A percentile compares a stretch with the other conserved stretches of the same genome.
Conservation (phyloP, 2,329 filamentous ascomycete genomes). For the Geoglossum cookeanum region DNA sequence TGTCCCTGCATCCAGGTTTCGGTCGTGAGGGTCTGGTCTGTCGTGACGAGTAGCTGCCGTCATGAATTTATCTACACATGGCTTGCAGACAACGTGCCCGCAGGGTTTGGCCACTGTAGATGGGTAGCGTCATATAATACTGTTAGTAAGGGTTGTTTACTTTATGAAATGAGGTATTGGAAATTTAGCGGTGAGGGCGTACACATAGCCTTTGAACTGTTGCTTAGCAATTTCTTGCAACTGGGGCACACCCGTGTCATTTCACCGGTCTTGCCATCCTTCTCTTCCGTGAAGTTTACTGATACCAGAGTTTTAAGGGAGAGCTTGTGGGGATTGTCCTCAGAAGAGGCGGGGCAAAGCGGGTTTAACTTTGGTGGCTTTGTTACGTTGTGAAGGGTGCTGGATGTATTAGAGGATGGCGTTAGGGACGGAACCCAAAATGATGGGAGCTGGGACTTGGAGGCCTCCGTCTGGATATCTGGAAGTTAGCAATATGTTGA, state of each 20-base stretch:
- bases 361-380: conserved; percentile 48
- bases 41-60: conserved; percentile 27
- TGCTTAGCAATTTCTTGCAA: conserved; percentile 66
- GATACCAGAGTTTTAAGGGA: conserved; percentile 60
- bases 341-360: conserved; percentile 55
- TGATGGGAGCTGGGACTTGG: conserved; percentile 53
- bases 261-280: conserved; percentile 30
- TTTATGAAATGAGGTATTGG: neutral
- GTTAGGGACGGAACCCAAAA: conserved; percentile 88
- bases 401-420: conserved; percentile 35
- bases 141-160: neutral
- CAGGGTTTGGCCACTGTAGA: conserved; percentile 58
- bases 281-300: conserved; percentile 59
- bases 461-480: conserved; percentile 26
- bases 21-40: conserved; percentile 35
- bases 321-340: conserved; percentile 49
- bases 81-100: conserved; percentile 77
- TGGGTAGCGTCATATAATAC: neutral
- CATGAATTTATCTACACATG: conserved; percentile 72
- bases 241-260: conserved; percentile 51
- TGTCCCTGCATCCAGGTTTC: conserved; percentile 29
- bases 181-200: conserved; percentile 11
- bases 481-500: neutral
- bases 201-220: conserved; percentile 59
- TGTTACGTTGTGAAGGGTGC: conserved; percentile 34